A percentile compares a stretch with the other conserved stretches of the same genome.
phyloP scores from a whole-genome alignment of 345 rosid species.

The Eucalyptus decipiens region DNA sequence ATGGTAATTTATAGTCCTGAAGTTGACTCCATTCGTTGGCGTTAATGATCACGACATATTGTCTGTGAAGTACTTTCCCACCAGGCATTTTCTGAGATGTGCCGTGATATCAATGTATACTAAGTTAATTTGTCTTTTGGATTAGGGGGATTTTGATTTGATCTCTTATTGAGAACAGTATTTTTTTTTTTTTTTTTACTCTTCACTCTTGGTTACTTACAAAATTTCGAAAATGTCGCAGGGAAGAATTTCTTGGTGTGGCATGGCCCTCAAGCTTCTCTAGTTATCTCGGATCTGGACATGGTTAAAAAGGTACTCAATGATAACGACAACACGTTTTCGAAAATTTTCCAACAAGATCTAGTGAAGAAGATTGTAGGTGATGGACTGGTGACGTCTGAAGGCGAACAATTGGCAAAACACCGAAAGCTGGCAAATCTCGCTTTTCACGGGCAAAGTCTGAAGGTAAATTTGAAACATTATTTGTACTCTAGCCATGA shows the following conservation, averaged over 20 bases:
- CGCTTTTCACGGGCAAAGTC: conserved; percentile 22
- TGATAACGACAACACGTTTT: background rate
- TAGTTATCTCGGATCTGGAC: conserved; percentile 14
- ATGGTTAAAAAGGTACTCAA: conserved; percentile 16
- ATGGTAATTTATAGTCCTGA: background rate
- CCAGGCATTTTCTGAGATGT: background rate
- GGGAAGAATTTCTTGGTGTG: conserved; percentile 17
- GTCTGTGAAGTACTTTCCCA: background rate
- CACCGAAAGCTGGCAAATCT: conserved; percentile 16
- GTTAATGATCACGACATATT: background rate
- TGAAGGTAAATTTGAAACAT: background rate
- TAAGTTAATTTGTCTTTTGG: background rate
- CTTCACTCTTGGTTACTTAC: no score
- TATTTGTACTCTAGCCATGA: rapidly evolving
- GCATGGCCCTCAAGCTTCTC: conserved; percentile 6
- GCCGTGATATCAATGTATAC: background rate
- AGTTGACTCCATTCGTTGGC: background rate
- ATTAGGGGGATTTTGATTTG: background rate
- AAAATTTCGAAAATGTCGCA: background rate
- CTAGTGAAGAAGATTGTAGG: conserved; percentile 1
- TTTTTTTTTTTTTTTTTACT: background rate
- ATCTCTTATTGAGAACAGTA: background rate
- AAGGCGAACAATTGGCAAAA: conserved; percentile 16
- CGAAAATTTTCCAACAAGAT: background rate
- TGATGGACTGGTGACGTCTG: conserved; percentile 13